Conservation (phyloP, 805 yeast species). For the Lipomyces oligophaga region DNA sequence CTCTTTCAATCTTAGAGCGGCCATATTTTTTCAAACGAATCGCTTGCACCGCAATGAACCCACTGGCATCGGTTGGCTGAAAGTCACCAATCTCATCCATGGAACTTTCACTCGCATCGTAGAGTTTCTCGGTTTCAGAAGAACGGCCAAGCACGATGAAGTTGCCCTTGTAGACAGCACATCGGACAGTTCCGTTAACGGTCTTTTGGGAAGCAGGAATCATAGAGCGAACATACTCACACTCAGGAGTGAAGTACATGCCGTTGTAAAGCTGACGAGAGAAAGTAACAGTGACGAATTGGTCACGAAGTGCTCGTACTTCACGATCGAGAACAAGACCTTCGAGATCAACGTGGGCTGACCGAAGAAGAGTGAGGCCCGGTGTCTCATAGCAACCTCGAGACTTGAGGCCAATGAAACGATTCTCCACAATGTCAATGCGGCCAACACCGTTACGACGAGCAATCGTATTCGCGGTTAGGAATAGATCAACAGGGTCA, state of each 20-base stretch:
- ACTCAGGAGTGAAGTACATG: slow-evolving; percentile 96
- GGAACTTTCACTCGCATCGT: slow-evolving; percentile 96
- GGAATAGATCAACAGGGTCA: slow-evolving; percentile 87
- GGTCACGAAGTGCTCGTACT: slow-evolving; percentile 94
- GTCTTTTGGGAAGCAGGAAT: slow-evolving; percentile 91
- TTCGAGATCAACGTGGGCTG: slow-evolving; percentile 92
- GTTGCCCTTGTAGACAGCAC: slow-evolving; percentile 88
- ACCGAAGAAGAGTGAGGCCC: slow-evolving; percentile 90
- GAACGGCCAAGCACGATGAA: slow-evolving; percentile 85
- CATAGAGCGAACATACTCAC: slow-evolving; percentile 91
- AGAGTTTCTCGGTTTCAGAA: slow-evolving; percentile 90
- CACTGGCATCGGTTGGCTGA: slow-evolving; percentile 94
- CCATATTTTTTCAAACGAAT: slow-evolving; percentile 98
- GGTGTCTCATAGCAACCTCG: slow-evolving; percentile 99
- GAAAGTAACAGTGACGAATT: slow-evolving; percentile 88
- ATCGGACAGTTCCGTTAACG: slow-evolving; percentile 95
- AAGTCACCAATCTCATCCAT: slow-evolving; percentile 99
- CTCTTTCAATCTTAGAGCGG: slow-evolving; percentile 83
- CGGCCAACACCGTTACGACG: slow-evolving; percentile 99
- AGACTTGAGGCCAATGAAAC: slow-evolving; percentile 97
- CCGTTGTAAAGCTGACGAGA: slow-evolving; percentile 93
- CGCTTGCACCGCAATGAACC: slow-evolving; percentile 96
- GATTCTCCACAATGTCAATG: slow-evolving; percentile 97
- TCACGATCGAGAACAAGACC: slow-evolving; percentile 97
- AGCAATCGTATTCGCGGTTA: slow-evolving; percentile 89